Evolutionary conservation across 148 eudicot genomes (phyloP).

Genomic region (Heliamphora exappendiculata): DNA sequence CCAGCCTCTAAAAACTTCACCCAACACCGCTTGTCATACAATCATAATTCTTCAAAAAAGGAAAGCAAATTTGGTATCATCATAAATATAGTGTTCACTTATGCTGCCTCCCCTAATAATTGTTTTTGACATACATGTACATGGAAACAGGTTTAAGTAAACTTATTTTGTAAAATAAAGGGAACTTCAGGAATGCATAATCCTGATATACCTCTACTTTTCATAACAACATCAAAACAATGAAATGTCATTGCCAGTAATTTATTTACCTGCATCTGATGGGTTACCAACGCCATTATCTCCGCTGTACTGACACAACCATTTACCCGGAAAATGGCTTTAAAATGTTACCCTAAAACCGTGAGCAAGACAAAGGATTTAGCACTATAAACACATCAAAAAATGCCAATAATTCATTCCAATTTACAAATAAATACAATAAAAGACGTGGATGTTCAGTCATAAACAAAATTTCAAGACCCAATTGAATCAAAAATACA

Average conservation of each 20-base stretch:
- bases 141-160: background rate
- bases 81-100: no score
- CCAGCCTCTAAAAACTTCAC: no score
- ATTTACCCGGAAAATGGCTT: slow-evolving; percentile 22
- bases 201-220: background rate
- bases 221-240: background rate
- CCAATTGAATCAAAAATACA: background rate
- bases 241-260: background rate
- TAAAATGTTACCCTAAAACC: background rate
- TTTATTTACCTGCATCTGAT: slow-evolving; percentile 42
- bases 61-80: no score
- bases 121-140: no score
- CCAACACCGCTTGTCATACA: no score
- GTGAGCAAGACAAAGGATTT: background rate
- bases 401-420: background rate
- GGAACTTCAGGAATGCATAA: no score
- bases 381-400: background rate
- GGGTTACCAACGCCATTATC: slow-evolving; percentile 53
- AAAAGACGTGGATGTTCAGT: background rate
- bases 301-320: slow-evolving; percentile 17
- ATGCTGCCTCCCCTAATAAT: no score
- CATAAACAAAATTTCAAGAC: background rate
- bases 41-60: no score
- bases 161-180: no score
- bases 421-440: background rate